Evolutionary conservation across 176 grass and related monocot genomes (phyloP).

Genomic region (Oryza coarctata): DNA sequence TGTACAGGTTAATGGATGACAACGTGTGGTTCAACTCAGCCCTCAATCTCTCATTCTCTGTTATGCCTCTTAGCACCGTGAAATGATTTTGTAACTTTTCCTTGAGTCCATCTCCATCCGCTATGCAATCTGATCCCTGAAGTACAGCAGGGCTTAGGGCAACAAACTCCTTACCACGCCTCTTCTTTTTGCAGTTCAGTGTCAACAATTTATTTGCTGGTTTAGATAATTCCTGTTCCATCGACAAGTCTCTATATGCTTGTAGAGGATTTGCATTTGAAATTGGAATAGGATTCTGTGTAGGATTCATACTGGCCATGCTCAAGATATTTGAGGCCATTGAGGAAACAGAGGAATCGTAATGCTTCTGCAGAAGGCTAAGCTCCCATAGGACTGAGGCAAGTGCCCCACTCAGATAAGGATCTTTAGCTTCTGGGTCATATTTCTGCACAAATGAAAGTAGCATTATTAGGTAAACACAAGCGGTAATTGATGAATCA

Average conservation of each 20-base stretch:
- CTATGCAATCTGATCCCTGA: conserved; percentile 37
- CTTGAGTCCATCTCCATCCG: conserved; percentile 51
- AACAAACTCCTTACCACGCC: conserved; percentile 44
- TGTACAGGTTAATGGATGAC: conserved; percentile 63
- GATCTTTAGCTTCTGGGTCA: conserved; percentile 80
- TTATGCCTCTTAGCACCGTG: conserved; percentile 52
- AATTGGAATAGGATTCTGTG: conserved; percentile 62
- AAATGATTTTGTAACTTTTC: conserved; percentile 75
- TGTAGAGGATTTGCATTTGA: conserved; percentile 66
- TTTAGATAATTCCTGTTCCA: conserved; percentile 56
- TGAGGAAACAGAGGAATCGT: conserved; percentile 59
- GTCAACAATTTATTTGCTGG: conserved; percentile 40
- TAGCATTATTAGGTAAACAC: conserved; percentile 17
- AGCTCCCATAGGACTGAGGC: conserved; percentile 95
- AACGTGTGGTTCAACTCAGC: conserved; percentile 61
- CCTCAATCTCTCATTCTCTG: conserved; percentile 79
- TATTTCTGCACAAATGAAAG: conserved; percentile 71
- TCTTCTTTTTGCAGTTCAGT: conserved; percentile 61
- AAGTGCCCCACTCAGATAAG: conserved; percentile 88
- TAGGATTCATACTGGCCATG: conserved; percentile 72
- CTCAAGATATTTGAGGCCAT: conserved; percentile 71
- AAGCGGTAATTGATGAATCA: not conserved
- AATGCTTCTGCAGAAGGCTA: conserved; percentile 87
- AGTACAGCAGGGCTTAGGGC: conserved; percentile 46
- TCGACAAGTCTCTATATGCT: conserved; percentile 71